Evolutionary conservation across 2,329 filamentous ascomycete genomes (phyloP).

Genomic region (Alternaria dauci): DNA sequence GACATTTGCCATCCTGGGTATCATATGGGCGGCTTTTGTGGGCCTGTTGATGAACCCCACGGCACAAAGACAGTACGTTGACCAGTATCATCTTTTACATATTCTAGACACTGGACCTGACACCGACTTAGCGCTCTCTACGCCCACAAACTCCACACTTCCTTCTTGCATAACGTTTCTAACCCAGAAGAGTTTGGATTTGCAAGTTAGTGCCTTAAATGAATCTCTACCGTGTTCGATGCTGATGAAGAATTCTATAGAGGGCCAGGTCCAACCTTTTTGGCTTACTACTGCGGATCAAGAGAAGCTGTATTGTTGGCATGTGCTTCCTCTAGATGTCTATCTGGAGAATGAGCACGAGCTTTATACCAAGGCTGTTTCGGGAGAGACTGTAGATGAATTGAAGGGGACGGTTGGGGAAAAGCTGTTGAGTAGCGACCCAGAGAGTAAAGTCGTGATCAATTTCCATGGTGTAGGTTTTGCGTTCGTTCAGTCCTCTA

Average conservation of each 20-base stretch:
- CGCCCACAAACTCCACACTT: conserved; percentile 78
- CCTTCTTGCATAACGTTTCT: conserved; percentile 75
- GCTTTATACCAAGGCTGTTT: conserved; percentile 51
- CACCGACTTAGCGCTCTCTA: conserved; percentile 74
- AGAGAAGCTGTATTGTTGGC: conserved; percentile 86
- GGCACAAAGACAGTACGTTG: conserved; percentile 80
- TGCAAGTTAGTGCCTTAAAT: conserved; percentile 65
- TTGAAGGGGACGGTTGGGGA: conserved; percentile 60
- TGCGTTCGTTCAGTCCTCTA: background rate
- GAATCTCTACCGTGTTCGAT: background rate
- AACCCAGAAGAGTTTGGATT: conserved; percentile 86
- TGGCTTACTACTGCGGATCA: conserved; percentile 76
- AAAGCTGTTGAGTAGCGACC: conserved; percentile 60
- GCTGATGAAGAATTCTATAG: conserved; percentile 53
- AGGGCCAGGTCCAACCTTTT: conserved; percentile 89
- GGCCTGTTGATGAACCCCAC: conserved; percentile 70
- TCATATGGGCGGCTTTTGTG: conserved; percentile 73
- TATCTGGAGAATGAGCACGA: conserved; percentile 75
- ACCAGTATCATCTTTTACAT: background rate
- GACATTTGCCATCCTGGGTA: conserved; percentile 61
- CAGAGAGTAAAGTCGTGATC: conserved; percentile 63
- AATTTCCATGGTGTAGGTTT: conserved; percentile 69
- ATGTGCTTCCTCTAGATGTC: conserved; percentile 80
- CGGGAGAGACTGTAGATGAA: conserved; percentile 55
- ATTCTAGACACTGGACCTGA: background rate